Evolutionary conservation across 1,139 yeast species (phyloP), one percentile per base, ranked within the genome.

Genomic region (Ogataea hybrid): DNA sequence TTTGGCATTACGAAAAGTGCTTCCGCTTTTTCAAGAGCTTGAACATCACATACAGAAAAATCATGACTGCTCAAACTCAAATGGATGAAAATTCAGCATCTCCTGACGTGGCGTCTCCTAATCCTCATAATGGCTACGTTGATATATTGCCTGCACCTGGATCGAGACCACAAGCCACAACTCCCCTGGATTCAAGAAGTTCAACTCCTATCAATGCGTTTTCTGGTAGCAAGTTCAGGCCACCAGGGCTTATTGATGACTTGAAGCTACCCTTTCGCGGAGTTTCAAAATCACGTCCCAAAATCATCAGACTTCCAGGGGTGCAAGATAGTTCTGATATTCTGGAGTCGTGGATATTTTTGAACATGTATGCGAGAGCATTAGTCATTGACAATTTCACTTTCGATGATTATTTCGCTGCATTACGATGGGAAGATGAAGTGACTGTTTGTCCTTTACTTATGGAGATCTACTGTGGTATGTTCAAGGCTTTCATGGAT

Each of bases 1-100:
- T 90, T 16, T 90, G 97, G 97, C 84, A 84, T 47, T 82, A 78
- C 57, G 96, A 87, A 46, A 90, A 90, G 63, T 86, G 90, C 17
- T 74, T 81, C 54, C 70, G 97, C 42, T 89, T 92, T 58, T 71
- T 90, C 56, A 79, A 79, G 51, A 79, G 87, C 55, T 68, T 90
- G 54, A 84, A 57, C 42, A 59, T 62, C 17, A 59, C 65, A 11
- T 52, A 53, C 37, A 48, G 65, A 35, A 65, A 63, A 43, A 54
- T 59, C 7, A 63, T 60, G 35, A 56, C 58, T 25, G 57, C 61
- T 7, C 59, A 57, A 23, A 40, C 49, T 18, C 41, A 35, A 16
- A 37, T 20, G 15, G 40, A 36, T 17, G 36, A 35, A 4, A 18
- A 37, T 8, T 28, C 42, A 4, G 38, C 33, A 14, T 22, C 37